Evolutionary conservation across 257 asterid genomes (phyloP).

Genomic region (Mitragyna speciosa): DNA sequence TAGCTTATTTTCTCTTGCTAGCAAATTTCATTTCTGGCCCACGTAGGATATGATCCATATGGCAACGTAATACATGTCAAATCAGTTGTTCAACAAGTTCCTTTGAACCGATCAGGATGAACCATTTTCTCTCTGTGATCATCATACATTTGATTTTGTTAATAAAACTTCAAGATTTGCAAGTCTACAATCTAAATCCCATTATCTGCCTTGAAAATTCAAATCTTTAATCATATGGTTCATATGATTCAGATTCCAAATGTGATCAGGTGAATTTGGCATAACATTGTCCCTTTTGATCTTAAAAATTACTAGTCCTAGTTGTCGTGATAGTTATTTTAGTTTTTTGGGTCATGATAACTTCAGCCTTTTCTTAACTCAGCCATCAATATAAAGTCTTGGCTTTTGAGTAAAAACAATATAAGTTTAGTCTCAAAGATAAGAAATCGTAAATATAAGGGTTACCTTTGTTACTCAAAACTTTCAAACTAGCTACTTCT

Average conservation of each 20-base stretch:
- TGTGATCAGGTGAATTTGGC: background rate
- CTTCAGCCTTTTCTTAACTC: too few relatives aligned
- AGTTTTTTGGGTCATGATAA: background rate
- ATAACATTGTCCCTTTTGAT: background rate
- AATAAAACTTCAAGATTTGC: background rate
- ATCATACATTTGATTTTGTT: constrained; percentile 20
- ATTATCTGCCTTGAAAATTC: background rate
- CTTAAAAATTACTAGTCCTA: background rate
- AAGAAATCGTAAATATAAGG: background rate
- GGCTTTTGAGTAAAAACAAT: background rate
- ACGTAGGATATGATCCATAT: constrained; percentile 15
- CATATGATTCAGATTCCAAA: background rate
- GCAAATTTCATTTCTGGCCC: constrained; percentile 19
- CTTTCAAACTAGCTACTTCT: background rate
- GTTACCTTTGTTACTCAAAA: background rate
- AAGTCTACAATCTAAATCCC: background rate
- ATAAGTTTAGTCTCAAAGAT: background rate
- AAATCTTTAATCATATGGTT: background rate
- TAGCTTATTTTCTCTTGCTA: background rate
- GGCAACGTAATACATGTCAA: constrained; percentile 36
- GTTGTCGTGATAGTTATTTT: background rate
- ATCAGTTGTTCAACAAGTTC: constrained; percentile 31
- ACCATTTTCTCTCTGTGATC: constrained; percentile 26
- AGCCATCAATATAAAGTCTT: background rate
- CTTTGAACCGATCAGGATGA: constrained; percentile 26